phyloP scores from a whole-genome alignment of 2,329 filamentous ascomycete genomes.

The Nectriaceae sp. region DNA sequence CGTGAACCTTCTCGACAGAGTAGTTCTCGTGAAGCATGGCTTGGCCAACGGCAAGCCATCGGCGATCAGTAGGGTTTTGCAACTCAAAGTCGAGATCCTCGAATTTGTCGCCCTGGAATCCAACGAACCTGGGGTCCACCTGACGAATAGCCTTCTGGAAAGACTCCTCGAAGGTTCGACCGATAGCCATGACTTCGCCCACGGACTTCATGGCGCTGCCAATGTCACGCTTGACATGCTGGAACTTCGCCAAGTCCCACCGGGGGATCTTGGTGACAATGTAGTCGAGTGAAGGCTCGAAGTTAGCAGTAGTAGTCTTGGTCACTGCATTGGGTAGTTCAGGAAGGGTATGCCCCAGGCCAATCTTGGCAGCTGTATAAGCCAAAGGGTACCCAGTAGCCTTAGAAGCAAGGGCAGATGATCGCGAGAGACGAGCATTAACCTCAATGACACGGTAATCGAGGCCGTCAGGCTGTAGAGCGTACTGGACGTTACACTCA shows the following conservation, averaged over 20 bases:
- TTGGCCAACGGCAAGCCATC: slow-evolving; percentile 96
- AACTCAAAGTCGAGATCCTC: slow-evolving; percentile 89
- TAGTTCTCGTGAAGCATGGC: slow-evolving; percentile 98
- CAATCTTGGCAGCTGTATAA: slow-evolving; percentile 98
- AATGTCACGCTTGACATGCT: slow-evolving; percentile 97
- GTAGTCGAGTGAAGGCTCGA: slow-evolving; percentile 96
- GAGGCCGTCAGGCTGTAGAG: slow-evolving; percentile 91
- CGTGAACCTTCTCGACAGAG: slow-evolving; percentile 86
- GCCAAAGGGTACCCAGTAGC: slow-evolving; percentile 96
- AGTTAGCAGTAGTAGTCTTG: slow-evolving; percentile 98
- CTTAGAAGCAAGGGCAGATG: slow-evolving; percentile 95
- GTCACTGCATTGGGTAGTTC: slow-evolving; percentile 97
- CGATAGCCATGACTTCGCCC: slow-evolving; percentile 99
- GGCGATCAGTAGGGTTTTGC: slow-evolving; percentile 89
- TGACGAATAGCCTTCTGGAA: slow-evolving; percentile 99
- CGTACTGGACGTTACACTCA: slow-evolving; percentile 98
- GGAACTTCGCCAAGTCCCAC: slow-evolving; percentile 98
- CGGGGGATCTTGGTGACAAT: slow-evolving; percentile 98
- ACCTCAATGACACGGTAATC: slow-evolving; percentile 99
- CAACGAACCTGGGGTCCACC: slow-evolving; percentile 88
- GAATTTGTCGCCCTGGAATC: slow-evolving; percentile 95
- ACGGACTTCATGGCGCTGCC: slow-evolving; percentile 99
- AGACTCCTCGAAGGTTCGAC: slow-evolving; percentile 96
- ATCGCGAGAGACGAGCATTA: slow-evolving; percentile 96
- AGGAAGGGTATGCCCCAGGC: slow-evolving; percentile 90